phyloP scores from a whole-genome alignment of 2,329 filamentous ascomycete genomes.

The Tolypocladium endophyticum region DNA sequence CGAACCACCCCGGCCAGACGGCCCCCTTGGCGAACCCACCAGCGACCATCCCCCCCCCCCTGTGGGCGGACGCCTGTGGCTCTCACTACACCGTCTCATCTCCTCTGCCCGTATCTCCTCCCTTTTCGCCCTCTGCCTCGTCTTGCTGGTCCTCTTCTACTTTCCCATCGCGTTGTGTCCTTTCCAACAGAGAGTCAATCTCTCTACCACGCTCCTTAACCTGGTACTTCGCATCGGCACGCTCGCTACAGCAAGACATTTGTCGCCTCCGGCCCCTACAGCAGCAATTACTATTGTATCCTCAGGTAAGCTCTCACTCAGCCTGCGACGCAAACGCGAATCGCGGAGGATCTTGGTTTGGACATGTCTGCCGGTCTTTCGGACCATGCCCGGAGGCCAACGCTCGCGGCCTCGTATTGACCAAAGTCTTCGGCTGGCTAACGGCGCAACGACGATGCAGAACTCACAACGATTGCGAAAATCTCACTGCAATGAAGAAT shows the following conservation, averaged over 20 bases:
- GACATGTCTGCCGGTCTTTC: background rate
- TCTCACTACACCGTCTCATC: background rate
- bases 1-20: background rate
- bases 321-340: background rate
- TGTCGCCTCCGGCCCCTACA: background rate
- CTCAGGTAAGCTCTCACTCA: background rate
- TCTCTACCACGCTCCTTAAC: constrained; percentile 48
- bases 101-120: constrained; percentile 5
- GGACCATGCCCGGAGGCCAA: background rate
- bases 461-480: background rate
- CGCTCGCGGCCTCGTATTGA: background rate
- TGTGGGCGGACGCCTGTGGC: background rate
- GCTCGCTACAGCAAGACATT: constrained; percentile 12
- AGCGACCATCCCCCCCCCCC: background rate
- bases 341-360: background rate
- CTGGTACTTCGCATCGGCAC: constrained; percentile 15
- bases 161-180: constrained; percentile 18
- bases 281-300: background rate
- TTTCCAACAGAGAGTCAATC: constrained; percentile 43
- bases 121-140: constrained; percentile 9
- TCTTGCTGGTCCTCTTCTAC: constrained; percentile 12
- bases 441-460: background rate
- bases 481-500: constrained; percentile 5
- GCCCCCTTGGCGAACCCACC: background rate
- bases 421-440: background rate